phyloP scores from a whole-genome alignment of 2,329 filamentous ascomycete genomes.

The Xylariaceae sp. region DNA sequence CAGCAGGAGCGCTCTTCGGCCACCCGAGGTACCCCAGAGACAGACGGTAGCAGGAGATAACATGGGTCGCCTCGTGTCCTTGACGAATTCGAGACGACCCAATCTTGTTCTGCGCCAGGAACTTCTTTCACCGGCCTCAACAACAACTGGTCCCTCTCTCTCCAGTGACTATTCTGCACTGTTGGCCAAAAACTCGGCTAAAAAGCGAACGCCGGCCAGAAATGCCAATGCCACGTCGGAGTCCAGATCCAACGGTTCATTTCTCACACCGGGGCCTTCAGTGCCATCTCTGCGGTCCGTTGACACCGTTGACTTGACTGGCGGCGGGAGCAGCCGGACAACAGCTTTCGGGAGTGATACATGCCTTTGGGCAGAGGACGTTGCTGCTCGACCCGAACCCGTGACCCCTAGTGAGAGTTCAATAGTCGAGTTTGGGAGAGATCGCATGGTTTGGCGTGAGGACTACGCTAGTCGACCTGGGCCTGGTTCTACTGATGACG shows the following conservation, averaged over 20 bases:
- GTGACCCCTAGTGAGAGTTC: constrained; percentile 24
- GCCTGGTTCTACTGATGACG: constrained; percentile 31
- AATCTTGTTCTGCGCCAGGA: constrained; percentile 40
- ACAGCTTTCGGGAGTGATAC: constrained; percentile 26
- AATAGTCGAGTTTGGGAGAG: constrained; percentile 26
- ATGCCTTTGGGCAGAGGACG: constrained; percentile 29
- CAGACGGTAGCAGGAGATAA: constrained; percentile 20
- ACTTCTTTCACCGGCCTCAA: constrained; percentile 39
- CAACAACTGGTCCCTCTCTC: constrained; percentile 30
- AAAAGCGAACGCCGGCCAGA: constrained; percentile 25
- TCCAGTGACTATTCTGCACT: constrained; percentile 35
- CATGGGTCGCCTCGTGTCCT: constrained; percentile 44
- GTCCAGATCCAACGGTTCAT: constrained; percentile 19
- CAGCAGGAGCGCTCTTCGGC: constrained; percentile 8
- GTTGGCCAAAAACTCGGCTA: constrained; percentile 26
- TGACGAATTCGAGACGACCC: constrained; percentile 41
- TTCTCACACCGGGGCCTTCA: constrained; percentile 27
- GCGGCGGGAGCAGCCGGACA: constrained; percentile 24
- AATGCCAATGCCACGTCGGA: constrained; percentile 16
- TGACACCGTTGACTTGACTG: constrained; percentile 34
- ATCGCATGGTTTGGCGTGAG: constrained; percentile 40
- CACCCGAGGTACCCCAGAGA: constrained; percentile 20
- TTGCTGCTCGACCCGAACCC: constrained; percentile 30
- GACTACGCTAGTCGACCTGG: constrained; percentile 38
- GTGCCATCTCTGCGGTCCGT: constrained; percentile 29